Evolutionary conservation across 768 basidiomycete species (phyloP), one percentile per base, ranked within the genome.

Genomic region (Hortiboletus campestris): DNA sequence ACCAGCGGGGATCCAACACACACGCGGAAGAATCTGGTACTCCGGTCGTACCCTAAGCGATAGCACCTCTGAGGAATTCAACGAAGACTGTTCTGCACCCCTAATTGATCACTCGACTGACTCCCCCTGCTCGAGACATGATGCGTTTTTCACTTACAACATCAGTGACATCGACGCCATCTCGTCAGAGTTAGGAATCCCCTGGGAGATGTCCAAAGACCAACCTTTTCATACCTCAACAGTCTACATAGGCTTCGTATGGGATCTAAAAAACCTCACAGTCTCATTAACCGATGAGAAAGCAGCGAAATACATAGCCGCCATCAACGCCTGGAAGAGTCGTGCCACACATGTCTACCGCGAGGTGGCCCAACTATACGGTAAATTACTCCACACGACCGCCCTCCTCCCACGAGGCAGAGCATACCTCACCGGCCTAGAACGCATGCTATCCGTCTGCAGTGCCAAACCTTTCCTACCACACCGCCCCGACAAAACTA

Each of bases 381-480:
- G 46, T 4, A 34, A 46, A 16, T 8, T 46, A 4, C 19, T 46
- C 0, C 35, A 45, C 6, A 13, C 25, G 1, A 1, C 13, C 25
- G 46, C 64, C 1, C 60, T 77, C 0, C 35, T 75, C 3, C 72
- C 72, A 1, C 31, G 2, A 25, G 72, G 71, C 11, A 65, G 72
- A 0, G 74, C 79, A 1, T 78, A 75, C 58, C 70, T 82, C 51
- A 78, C 74, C 40, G 44, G 48, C n/a, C 55, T 81, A 19, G 75
- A 81, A 53, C n/a, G 63, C 54, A 73, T 79, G 65, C 47, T 80
- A 0, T 57, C 61, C 0, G 31, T 65, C 0, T 73, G 63, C 48
- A 3, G 41, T 29, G 13, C 69, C 11, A 44, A 62, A 59, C 76
- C 75, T n/a, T 73, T 74, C 67, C 39, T 61, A 34, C 75, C 66